phyloP scores from a whole-genome alignment of 1,284 basidiomycete genomes.

The Acaromyces ingoldii region DNA sequence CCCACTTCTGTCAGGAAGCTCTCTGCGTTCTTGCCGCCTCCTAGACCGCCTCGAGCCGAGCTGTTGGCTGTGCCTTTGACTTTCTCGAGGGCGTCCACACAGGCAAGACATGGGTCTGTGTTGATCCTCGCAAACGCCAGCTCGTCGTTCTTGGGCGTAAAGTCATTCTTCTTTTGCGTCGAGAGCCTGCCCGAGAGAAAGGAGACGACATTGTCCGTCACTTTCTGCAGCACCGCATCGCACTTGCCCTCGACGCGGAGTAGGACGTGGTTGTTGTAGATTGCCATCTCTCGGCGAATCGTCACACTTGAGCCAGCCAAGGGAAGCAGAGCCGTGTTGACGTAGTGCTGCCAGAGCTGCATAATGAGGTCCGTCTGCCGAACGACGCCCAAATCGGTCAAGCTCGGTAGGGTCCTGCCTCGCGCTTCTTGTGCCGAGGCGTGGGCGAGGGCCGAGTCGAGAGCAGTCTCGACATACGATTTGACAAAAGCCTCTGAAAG shows the following conservation, averaged over 20 bases:
- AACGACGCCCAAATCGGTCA: constrained; percentile 59
- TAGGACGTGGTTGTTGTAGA: constrained; percentile 85
- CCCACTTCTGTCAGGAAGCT: constrained; percentile 89
- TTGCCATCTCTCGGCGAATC: constrained; percentile 82
- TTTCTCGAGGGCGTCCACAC: constrained; percentile 77
- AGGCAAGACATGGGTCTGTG: constrained; percentile 87
- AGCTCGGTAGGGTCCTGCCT: constrained; percentile 63
- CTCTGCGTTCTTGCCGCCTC: constrained; percentile 63
- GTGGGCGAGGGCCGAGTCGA: constrained; percentile 74
- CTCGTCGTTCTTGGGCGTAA: constrained; percentile 80
- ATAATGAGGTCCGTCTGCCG: constrained; percentile 79
- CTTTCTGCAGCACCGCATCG: constrained; percentile 75
- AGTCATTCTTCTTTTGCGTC: constrained; percentile 94
- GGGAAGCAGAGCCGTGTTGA: constrained; percentile 82
- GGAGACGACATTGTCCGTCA: constrained; percentile 62
- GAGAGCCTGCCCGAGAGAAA: constrained; percentile 63
- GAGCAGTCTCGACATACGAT: constrained; percentile 81
- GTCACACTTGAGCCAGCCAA: constrained; percentile 80
- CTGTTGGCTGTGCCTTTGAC: constrained; percentile 69
- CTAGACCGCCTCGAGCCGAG: neutral
- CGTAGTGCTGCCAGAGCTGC: constrained; percentile 95
- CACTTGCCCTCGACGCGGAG: constrained; percentile 80
- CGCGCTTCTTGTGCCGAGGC: constrained; percentile 65
- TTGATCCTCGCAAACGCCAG: constrained; percentile 87
- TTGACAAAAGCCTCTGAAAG: constrained; percentile 81